Percentiles rank a stretch among this genome's conserved stretches.
Conservation (phyloP, 78 protist genomes). For the Tieghemostelium lacteum region DNA sequence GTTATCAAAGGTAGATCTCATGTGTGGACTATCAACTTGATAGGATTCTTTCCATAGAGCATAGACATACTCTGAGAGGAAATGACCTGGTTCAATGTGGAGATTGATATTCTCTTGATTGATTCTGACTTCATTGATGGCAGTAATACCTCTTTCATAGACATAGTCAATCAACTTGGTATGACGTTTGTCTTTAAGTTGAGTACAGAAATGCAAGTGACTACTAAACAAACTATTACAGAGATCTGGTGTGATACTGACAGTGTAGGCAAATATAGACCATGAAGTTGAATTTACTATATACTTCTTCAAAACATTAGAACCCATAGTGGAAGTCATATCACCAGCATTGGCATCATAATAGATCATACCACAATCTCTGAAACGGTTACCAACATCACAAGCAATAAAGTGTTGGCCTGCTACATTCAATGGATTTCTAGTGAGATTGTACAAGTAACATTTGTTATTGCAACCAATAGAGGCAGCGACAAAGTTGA, state of each 20-base stretch:
- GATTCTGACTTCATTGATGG: slow-evolving; percentile 5
- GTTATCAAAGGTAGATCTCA: neutral
- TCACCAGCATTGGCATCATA: neutral
- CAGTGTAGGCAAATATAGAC: slow-evolving; percentile 36
- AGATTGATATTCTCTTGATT: neutral
- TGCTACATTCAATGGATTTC: neutral
- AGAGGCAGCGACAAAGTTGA: slow-evolving; percentile 20
- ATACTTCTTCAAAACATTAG: slow-evolving; percentile 3
- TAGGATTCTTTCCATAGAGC: slow-evolving; percentile 19
- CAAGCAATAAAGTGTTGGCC: slow-evolving; percentile 48
- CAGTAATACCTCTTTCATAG: slow-evolving; percentile 20
- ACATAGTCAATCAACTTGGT: slow-evolving; percentile 3
- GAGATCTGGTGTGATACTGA: neutral
- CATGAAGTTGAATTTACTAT: slow-evolving; percentile 27
- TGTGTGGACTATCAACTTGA: neutral
- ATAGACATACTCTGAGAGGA: slow-evolving; percentile 35
- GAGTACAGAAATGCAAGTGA: slow-evolving; percentile 20
- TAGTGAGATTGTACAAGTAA: slow-evolving; percentile 23
- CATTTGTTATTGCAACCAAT: slow-evolving; percentile 15
- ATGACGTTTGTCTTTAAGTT: neutral
- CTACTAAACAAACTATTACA: neutral
- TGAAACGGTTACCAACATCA: slow-evolving; percentile 39
- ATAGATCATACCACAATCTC: slow-evolving; percentile 72
- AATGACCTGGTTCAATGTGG: slow-evolving; percentile 16
- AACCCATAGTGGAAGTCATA: slow-evolving; percentile 8